Evolutionary conservation across 768 basidiomycete species (phyloP).

Genomic region (Boletus sp.): DNA sequence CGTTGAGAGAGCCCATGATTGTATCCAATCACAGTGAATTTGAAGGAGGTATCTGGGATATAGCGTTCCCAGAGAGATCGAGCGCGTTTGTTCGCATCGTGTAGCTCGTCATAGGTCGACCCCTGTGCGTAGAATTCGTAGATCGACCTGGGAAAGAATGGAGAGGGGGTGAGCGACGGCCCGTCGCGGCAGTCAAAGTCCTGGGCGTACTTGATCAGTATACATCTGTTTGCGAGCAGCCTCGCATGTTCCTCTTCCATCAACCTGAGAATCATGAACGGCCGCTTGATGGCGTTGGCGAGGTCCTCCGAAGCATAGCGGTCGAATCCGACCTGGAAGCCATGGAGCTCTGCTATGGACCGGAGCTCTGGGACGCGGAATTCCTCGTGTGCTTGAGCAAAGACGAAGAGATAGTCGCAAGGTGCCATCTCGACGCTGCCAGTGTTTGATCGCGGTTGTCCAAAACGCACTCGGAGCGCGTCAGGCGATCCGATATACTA

Average conservation of each 20-base stretch:
- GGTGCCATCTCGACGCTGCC: constrained; percentile 17
- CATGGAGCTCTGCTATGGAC: constrained; percentile 73
- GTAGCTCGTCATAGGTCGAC: constrained; percentile 65
- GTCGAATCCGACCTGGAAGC: constrained; percentile 54
- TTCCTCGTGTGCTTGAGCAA: constrained; percentile 78
- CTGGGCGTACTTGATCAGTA: constrained; percentile 71
- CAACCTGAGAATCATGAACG: constrained; percentile 73
- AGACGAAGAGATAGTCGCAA: constrained; percentile 59
- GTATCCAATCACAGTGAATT: constrained; percentile 71
- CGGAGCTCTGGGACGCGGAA: constrained; percentile 83
- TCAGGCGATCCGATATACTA: neutral
- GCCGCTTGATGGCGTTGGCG: constrained; percentile 49
- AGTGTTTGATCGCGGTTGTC: neutral
- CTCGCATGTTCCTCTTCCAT: constrained; percentile 71
- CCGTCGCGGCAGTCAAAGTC: neutral
- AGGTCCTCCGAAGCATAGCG: constrained; percentile 42
- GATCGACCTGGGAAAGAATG: constrained; percentile 52
- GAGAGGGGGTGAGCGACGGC: neutral
- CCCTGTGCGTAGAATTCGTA: constrained; percentile 79
- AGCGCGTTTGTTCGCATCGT: constrained; percentile 48
- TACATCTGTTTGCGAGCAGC: constrained; percentile 72
- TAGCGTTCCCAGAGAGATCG: constrained; percentile 56
- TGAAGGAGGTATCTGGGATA: constrained; percentile 70
- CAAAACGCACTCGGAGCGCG: neutral
- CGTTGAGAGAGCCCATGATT: constrained; percentile 71